Conservation (phyloP, 1,284 basidiomycete species). For the Ustilago sp. region DNA sequence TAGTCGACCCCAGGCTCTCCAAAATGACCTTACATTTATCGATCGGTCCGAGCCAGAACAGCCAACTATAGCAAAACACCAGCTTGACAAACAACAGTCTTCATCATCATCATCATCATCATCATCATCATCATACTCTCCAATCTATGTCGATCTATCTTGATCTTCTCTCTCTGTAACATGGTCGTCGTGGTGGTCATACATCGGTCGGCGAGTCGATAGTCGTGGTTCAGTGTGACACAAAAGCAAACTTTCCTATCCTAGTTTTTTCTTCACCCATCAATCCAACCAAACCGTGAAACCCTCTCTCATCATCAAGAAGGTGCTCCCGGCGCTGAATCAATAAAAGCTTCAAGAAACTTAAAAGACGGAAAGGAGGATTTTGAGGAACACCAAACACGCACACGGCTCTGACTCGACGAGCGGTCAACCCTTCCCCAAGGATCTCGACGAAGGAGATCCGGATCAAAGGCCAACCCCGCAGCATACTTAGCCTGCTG, state of each 20-base stretch:
- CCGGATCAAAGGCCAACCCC: conserved; percentile 55
- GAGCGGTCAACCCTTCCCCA: conserved; percentile 53
- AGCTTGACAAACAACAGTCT: conserved; percentile 26
- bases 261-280: conserved; percentile 39
- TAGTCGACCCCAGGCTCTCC: conserved; percentile 48
- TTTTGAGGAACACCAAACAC: conserved; percentile 38
- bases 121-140: not conserved
- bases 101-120: conserved; percentile 15
- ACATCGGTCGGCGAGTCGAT: conserved; percentile 10
- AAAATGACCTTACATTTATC: conserved; percentile 47
- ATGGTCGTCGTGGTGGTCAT: conserved; percentile 20
- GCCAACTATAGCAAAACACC: conserved; percentile 23
- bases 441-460: conserved; percentile 52
- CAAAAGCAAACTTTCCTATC: conserved; percentile 38
- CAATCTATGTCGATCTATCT: conserved; percentile 4
- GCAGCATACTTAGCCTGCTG: conserved; percentile 9
- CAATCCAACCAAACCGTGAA: conserved; percentile 17
- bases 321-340: conserved; percentile 19
- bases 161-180: conserved; percentile 15
- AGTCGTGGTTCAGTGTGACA: conserved; percentile 39
- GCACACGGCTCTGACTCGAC: conserved; percentile 57
- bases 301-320: not conserved
- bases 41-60: conserved; percentile 52
- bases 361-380: conserved; percentile 28
- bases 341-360: conserved; percentile 38